A percentile compares a stretch with the other conserved stretches of the same genome.
These are phyloP conservation scores for Cantharellus cinnabarinus DNA, from an alignment of 768 basidiomycete species.

Conservation along the genomic window DNA sequence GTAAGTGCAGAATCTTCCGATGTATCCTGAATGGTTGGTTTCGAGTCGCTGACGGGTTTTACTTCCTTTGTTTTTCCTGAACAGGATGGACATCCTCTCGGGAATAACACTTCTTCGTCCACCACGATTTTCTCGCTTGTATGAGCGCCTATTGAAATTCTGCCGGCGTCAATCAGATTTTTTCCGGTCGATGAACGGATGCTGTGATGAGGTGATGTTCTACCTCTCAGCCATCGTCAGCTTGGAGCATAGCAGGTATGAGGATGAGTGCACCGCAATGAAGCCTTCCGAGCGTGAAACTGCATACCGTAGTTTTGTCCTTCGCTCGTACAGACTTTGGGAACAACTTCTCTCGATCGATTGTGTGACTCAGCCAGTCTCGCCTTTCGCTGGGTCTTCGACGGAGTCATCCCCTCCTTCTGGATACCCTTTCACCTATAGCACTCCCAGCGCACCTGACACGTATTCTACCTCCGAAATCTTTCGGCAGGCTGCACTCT, in stretches of 20 bases:
- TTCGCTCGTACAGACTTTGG: not conserved
- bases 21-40: too few species aligned
- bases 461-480: slow-evolving; percentile 9
- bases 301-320: not conserved
- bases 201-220: not conserved
- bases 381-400: not conserved
- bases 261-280: not conserved
- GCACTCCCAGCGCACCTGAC: not conserved
- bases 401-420: not conserved
- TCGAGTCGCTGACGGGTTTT: not conserved
- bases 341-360: not conserved
- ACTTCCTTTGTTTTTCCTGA: not conserved
- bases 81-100: not conserved
- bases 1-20: not conserved
- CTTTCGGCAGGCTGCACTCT: slow-evolving; percentile 53
- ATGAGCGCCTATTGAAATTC: not conserved
- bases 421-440: not conserved
- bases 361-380: not conserved
- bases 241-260: not conserved
- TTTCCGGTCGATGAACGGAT: not conserved
- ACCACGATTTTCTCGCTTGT: not conserved
- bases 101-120: not conserved
- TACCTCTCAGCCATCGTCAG: not conserved
- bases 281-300: not conserved
- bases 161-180: not conserved